Percentiles rank a stretch among this genome's conserved stretches.
Evolutionary conservation across 73 alveolate species (phyloP).

Genomic region (Paramecium caudatum): DNA sequence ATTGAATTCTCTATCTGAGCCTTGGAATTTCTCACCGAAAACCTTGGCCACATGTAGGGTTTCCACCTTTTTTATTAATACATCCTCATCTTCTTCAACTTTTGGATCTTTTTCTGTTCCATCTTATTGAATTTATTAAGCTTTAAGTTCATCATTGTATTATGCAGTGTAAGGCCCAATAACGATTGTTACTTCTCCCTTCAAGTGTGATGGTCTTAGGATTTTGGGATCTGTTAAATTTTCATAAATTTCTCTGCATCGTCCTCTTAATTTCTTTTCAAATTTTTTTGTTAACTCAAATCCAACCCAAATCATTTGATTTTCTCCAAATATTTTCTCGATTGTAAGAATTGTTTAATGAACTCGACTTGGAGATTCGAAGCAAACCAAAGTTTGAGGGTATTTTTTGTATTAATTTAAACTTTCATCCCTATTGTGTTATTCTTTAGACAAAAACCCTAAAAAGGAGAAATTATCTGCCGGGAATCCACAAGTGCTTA

Average conservation of each 20-base stretch:
- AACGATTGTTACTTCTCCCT: slow-evolving; percentile 92
- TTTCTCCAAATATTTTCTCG: slow-evolving; percentile 81
- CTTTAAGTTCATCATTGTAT: slow-evolving; percentile 73
- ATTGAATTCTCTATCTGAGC: slow-evolving; percentile 28
- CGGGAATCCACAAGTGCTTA: slow-evolving; percentile 87
- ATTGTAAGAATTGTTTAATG: neutral
- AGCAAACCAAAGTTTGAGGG: slow-evolving; percentile 75
- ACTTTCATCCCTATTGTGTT: slow-evolving; percentile 73
- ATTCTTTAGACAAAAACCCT: slow-evolving; percentile 84
- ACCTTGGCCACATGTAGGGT: neutral
- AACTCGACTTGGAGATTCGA: slow-evolving; percentile 69
- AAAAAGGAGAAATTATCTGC: slow-evolving; percentile 82
- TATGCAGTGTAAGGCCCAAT: slow-evolving; percentile 80
- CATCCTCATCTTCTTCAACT: slow-evolving; percentile 32
- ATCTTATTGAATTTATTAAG: neutral
- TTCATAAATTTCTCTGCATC: slow-evolving; percentile 72
- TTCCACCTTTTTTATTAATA: slow-evolving; percentile 7
- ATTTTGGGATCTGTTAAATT: slow-evolving; percentile 59
- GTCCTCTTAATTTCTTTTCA: slow-evolving; percentile 79
- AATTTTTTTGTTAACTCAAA: slow-evolving; percentile 87
- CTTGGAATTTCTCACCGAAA: neutral
- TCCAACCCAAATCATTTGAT: slow-evolving; percentile 82
- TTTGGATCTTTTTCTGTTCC: neutral
- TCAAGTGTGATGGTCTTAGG: slow-evolving; percentile 68
- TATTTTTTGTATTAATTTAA: slow-evolving; percentile 77